Percentiles rank a stretch among this genome's conserved stretches.
Evolutionary conservation across 768 basidiomycete genomes (phyloP).

Genomic region (Kockovaella imperatae): DNA sequence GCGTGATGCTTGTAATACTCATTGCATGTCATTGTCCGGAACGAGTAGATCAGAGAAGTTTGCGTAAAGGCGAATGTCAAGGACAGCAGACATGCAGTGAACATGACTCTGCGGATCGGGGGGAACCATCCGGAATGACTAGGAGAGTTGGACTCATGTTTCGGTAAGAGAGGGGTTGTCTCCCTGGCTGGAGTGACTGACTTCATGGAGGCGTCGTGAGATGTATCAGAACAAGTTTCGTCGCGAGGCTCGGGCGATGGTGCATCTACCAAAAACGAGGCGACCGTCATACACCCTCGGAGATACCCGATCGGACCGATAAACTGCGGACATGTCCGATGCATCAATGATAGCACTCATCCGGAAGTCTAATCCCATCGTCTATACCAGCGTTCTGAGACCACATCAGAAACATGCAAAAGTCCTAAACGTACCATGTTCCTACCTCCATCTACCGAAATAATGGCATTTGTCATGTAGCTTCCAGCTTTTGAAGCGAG

Average conservation of each 20-base stretch:
- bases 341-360: constrained; percentile 12
- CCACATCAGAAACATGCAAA: not conserved
- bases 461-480: constrained; percentile 31
- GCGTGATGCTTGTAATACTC: constrained; percentile 28
- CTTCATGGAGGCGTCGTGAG: too few species aligned
- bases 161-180: too few species aligned
- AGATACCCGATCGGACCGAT: too few species aligned
- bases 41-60: constrained; percentile 36
- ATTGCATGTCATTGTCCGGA: constrained; percentile 38
- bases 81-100: constrained; percentile 23
- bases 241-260: too few species aligned
- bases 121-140: too few species aligned
- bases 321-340: too few species aligned
- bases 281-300: too few species aligned
- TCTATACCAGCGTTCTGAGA: constrained; percentile 12
- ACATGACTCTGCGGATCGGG: constrained; percentile 21
- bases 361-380: constrained; percentile 15
- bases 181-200: too few species aligned
- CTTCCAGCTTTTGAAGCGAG: constrained; percentile 20
- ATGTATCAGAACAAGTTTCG: too few species aligned
- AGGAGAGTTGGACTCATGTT: too few species aligned
- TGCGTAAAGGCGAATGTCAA: constrained; percentile 36
- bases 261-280: too few species aligned
- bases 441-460: constrained; percentile 18
- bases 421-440: constrained; percentile 8